Evolutionary conservation across 208 protist species (phyloP).

Genomic region (Trypanosomatidae sp.): DNA sequence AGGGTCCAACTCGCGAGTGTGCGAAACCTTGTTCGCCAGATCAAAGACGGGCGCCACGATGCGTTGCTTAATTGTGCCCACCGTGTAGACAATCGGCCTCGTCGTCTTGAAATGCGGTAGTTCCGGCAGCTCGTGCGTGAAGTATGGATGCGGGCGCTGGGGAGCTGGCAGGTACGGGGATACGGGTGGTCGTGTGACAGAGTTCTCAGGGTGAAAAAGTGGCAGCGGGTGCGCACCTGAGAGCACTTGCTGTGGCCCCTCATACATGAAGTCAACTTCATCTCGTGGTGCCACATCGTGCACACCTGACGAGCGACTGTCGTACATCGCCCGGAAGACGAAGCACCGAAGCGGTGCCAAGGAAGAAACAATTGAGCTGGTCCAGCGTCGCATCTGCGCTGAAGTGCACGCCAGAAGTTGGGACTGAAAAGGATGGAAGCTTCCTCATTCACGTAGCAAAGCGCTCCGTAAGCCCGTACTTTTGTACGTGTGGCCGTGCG

Average conservation of each 20-base stretch:
- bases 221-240: conserved; percentile 87
- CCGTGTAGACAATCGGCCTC: conserved; percentile 81
- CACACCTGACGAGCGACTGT: conserved; percentile 70
- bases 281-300: conserved; percentile 85
- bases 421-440: background rate
- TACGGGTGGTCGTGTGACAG: conserved; percentile 68
- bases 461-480: background rate
- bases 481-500: background rate
- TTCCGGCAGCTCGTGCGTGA: conserved; percentile 73
- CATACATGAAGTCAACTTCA: conserved; percentile 77
- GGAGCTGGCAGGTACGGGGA: conserved; percentile 90
- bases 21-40: conserved; percentile 65
- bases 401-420: background rate
- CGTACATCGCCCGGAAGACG: conserved; percentile 75
- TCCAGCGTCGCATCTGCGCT: conserved; percentile 8
- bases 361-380: background rate
- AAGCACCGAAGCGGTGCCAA: conserved; percentile 6
- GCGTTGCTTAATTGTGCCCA: conserved; percentile 85
- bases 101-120: conserved; percentile 81
- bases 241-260: conserved; percentile 60
- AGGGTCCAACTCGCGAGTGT: conserved; percentile 90
- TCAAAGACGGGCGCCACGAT: conserved; percentile 88
- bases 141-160: conserved; percentile 87
- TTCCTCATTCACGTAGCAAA: background rate
- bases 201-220: conserved; percentile 73